These are phyloP conservation scores for Fusarium sp. DNA, from an alignment of 2,329 filamentous ascomycete genomes.

Conservation along the genomic window DNA sequence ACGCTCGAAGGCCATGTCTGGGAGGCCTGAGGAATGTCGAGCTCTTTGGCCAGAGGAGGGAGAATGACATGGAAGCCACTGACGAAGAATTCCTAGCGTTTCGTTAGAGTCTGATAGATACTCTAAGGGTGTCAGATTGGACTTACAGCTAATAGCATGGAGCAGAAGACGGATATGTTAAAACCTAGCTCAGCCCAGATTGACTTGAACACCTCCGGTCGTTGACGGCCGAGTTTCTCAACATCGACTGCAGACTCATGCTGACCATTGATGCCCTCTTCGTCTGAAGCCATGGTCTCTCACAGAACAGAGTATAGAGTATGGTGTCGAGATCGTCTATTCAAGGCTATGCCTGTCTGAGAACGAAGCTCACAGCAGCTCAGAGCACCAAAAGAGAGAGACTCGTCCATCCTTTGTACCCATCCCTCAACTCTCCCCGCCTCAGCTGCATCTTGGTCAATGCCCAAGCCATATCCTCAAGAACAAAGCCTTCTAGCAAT, in stretches of 20 bases:
- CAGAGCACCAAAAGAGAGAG: conserved; percentile 2
- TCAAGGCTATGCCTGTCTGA: not conserved
- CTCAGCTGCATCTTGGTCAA: conserved; percentile 8
- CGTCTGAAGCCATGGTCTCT: conserved; percentile 27
- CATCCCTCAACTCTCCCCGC: conserved; percentile 15
- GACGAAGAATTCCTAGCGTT: conserved; percentile 43
- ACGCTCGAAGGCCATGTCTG: conserved; percentile 75
- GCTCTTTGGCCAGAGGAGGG: conserved; percentile 70
- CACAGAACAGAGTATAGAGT: not conserved
- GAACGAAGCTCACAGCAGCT: not conserved
- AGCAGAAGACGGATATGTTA: conserved; percentile 38
- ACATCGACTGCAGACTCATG: conserved; percentile 31
- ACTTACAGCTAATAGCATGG: conserved; percentile 43
- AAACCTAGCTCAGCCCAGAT: conserved; percentile 41
- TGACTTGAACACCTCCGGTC: conserved; percentile 40
- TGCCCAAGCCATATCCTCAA: not conserved
- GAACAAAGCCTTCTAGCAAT: conserved; percentile 4
- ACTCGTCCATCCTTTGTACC: conserved; percentile 17
- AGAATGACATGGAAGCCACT: conserved; percentile 61
- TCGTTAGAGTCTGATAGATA: conserved; percentile 1
- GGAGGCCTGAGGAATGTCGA: conserved; percentile 72
- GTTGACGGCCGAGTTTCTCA: conserved; percentile 43
- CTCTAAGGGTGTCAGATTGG: too few relatives aligned
- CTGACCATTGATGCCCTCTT: conserved; percentile 23
- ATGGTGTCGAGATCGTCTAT: not conserved